Conservation (phyloP, 352 stramenopile species). For the Pythium dissimile region DNA sequence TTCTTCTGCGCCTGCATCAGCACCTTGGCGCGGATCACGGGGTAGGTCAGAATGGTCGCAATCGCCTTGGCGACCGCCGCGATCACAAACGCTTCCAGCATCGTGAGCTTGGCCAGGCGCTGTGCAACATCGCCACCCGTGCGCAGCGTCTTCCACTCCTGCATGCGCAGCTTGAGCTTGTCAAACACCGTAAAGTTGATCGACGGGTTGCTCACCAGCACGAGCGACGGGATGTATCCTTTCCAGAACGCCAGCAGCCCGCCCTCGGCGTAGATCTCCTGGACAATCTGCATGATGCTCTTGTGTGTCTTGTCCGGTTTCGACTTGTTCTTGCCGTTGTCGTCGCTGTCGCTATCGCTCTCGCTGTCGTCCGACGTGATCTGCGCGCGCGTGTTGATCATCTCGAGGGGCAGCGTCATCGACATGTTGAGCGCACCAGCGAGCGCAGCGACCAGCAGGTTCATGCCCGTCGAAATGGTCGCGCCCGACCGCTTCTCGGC, state of each 20-base stretch:
- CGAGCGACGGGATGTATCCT: conserved; percentile 82
- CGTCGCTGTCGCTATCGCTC: conserved; percentile 29
- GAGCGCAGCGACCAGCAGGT: conserved; percentile 69
- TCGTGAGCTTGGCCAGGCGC: conserved; percentile 50
- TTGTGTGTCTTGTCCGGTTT: conserved; percentile 17
- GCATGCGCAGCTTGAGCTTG: conserved; percentile 71
- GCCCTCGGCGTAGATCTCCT: conserved; percentile 69
- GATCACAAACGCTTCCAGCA: conserved; percentile 75
- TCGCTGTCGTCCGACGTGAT: conserved; percentile 27
- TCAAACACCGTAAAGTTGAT: conserved; percentile 91
- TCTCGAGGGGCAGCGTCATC: conserved; percentile 84
- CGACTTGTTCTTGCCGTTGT: conserved; percentile 25
- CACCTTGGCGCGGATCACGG: conserved; percentile 86
- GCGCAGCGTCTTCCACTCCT: conserved; percentile 46
- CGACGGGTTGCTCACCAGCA: conserved; percentile 85
- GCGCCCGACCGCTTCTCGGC: conserved; percentile 47
- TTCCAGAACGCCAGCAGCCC: conserved; percentile 83
- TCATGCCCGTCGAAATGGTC: conserved; percentile 58
- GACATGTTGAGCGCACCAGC: conserved; percentile 85
- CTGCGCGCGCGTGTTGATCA: conserved; percentile 86
- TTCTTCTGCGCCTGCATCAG: conserved; percentile 83
- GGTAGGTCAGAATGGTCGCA: conserved; percentile 85
- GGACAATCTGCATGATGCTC: conserved; percentile 43
- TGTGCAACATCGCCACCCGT: conserved; percentile 19
- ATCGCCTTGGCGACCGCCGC: conserved; percentile 80